Percentiles rank a stretch among this genome's conserved stretches.
Conservation (phyloP, 768 basidiomycete genomes). For the Amanita phalloides region DNA sequence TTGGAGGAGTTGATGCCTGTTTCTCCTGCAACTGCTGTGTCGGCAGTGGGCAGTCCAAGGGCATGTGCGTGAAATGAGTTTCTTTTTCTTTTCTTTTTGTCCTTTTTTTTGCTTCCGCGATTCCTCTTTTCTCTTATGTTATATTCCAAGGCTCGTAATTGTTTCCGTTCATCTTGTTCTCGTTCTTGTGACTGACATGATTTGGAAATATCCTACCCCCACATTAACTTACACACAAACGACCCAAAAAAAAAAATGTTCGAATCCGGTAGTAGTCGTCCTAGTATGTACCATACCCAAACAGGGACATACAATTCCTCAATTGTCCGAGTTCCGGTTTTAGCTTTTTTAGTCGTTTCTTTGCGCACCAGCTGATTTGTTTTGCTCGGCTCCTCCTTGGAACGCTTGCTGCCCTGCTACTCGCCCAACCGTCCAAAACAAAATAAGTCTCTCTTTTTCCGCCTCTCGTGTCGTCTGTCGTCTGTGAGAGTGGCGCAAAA, state of each 20-base stretch:
- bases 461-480: too few species aligned
- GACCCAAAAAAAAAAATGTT: neutral
- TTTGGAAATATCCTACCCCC: neutral
- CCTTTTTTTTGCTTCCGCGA: neutral
- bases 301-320: too few species aligned
- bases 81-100: neutral
- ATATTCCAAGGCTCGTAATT: neutral
- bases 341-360: too few species aligned
- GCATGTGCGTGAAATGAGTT: neutral
- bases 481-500: too few species aligned
- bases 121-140: neutral
- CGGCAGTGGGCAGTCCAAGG: neutral
- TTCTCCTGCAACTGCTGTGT: neutral
- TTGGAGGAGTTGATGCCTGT: slow-evolving; percentile 32
- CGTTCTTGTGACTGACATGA: neutral
- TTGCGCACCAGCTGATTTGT: too few species aligned
- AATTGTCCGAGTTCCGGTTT: too few species aligned
- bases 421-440: too few species aligned
- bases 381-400: too few species aligned
- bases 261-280: neutral
- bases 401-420: too few species aligned
- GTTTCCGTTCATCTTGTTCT: neutral
- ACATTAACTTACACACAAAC: neutral
- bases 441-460: too few species aligned
- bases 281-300: neutral